These are phyloP conservation scores for Fraxinus excelsior DNA, from an alignment of 257 asterid genomes.

Conservation along the genomic window DNA sequence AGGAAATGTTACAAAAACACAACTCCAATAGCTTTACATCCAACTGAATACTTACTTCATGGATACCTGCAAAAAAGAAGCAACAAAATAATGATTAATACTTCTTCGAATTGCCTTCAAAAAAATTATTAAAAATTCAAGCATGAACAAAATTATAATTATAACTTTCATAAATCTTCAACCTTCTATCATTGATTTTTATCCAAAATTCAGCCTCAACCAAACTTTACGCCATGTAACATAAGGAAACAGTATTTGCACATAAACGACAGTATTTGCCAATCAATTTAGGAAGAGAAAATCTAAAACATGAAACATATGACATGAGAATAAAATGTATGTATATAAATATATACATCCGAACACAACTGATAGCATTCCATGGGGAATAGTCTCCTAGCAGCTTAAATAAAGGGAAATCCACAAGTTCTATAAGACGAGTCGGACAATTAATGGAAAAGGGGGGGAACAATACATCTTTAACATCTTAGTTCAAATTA, in stretches of 20 bases:
- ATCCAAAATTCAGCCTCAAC: background rate
- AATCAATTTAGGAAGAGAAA: background rate
- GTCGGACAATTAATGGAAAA: background rate
- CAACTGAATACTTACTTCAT: conserved; percentile 69
- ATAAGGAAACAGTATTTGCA: background rate
- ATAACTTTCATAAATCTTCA: background rate
- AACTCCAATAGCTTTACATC: conserved; percentile 26
- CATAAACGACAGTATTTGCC: too few species aligned
- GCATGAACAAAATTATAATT: background rate
- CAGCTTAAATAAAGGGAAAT: background rate
- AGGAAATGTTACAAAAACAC: conserved; percentile 1
- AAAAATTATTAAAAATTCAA: background rate
- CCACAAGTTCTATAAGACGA: background rate
- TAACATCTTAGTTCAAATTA: background rate
- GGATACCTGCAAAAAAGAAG: conserved; percentile 74
- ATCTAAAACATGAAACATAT: background rate
- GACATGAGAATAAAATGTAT: background rate
- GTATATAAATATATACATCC: background rate
- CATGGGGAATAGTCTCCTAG: background rate
- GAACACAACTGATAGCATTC: background rate
- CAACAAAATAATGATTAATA: conserved; percentile 23
- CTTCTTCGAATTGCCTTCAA: conserved; percentile 13
- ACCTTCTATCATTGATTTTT: background rate
- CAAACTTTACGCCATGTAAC: background rate
- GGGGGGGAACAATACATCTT: background rate